Base-by-base conservation (phyloP, 2,329 filamentous ascomycete species). In the Neodidymelliopsis sp. region DNA sequence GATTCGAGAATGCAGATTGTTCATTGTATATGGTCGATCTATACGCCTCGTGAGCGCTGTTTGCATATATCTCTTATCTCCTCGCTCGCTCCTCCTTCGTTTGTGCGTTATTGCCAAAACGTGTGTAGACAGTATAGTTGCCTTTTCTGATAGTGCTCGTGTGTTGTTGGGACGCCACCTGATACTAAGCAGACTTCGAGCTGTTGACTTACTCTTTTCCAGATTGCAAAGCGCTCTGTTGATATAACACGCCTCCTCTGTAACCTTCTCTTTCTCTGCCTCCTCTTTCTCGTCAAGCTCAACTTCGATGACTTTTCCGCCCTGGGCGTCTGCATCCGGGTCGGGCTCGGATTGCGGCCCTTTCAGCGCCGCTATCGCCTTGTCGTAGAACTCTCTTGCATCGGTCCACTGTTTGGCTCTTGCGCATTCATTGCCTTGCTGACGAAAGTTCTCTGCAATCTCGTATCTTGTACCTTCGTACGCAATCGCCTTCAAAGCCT, bases 191-290 rank as follows among this genome's bases (percentile, higher is more conserved):
- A n/a, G n/a, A n/a, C n/a, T n/a, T n/a, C n/a, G n/a, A n/a, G 28
- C 10, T 29, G 18, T 22, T 31, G 43, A 72, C 77, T 57, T 80
- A 86, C 85, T 84, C 58, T 97, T 81, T 72, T 91, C 88, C 53
- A 99, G 80, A 71, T 97, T 89, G 75, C 91, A 96, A 20, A 95
- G 85, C 1, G 93, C 92, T 53, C 94, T 86, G 74, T 99, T 99
- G 55, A 88, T 84, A 71, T 92, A 86, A 53, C 91, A 87, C 2
- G 85, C 82, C 74, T 95, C 91, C 47, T 92, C 83, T 38, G 89
- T 78, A 46, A 79, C 75, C 34, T 77, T 79, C 73, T 93, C 84
- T 60, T 83, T 77, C 49, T 77, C 71, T 12, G 81, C 79, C 59
- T 86, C 82, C 29, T 85, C 86, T 40, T 84, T 82, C 41, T 80